Evolutionary conservation across 192 early-diverging fungal genomes (phyloP), one percentile per base, ranked within the genome.

Genomic region (Globomyces pollinis-pini): DNA sequence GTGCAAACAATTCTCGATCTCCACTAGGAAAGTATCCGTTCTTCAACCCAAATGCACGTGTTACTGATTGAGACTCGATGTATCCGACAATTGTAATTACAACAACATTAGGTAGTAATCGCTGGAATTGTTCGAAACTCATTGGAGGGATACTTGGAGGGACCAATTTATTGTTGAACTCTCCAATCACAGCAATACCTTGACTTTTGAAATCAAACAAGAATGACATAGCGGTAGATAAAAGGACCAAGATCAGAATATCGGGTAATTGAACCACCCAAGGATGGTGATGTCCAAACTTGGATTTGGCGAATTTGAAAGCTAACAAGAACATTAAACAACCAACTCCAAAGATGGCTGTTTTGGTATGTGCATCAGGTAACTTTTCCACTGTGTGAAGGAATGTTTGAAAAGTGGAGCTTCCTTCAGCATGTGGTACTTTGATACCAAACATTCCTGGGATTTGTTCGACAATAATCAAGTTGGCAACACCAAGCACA

Each of bases 1-100:
- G 58, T 2, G 75, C 71, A 65, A 77, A 66, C 28, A 77, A 54
- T 45, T 75, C 76, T 0, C 62, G 60, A 61, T 72, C 60, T n/a
- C 64, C 70, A 32, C 50, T 59, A 3, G 69, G 69, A 15, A 70
- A 64, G 65, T 69, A 73, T 0, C 63, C 64, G 49, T 68, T 39
- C 16, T 68, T 53, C 28, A 72, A 34, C 12, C 67, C 72, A 49
- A 70, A 73, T 2, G 60, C 50, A 21, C 61, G 38, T 3, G 67
- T 67, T 3, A 72, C 67, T 15, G 72, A 61, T 43, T 67, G 65
- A 32, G 55, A 62, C 36, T 74, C 68, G 34, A 77, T 57, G 49
- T 68, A 77, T 12, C 75, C 75, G 8, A 72, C 58, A 0, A 77
- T 24, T 2, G 69, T 29, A n/a, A 72, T 60, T 30, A 62, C 64